These are phyloP conservation scores for Solanum etuberosum DNA, from an alignment of 257 asterid species.

Conservation along the genomic window DNA sequence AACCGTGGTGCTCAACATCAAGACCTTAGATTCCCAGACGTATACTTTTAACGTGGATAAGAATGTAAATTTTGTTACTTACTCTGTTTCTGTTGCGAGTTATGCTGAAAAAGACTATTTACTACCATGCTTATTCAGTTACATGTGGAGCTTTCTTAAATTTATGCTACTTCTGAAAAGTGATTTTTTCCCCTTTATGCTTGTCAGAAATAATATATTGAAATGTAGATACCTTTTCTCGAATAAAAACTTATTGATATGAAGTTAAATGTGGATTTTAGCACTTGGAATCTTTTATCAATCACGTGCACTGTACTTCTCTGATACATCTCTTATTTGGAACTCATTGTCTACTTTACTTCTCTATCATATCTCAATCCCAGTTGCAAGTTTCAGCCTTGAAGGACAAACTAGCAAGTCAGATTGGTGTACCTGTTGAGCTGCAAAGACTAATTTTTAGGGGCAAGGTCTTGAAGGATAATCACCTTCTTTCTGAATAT, in stretches of 20 bases:
- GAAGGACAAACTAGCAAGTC: constrained; percentile 67
- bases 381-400: constrained; percentile 63
- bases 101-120: background rate
- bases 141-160: background rate
- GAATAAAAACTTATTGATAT: background rate
- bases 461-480: constrained; percentile 82
- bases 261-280: background rate
- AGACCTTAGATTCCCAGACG: constrained; percentile 72
- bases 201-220: background rate
- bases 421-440: constrained; percentile 67
- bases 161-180: background rate
- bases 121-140: background rate
- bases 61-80: constrained; percentile 32
- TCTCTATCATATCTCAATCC: background rate
- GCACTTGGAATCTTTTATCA: background rate
- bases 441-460: constrained; percentile 80
- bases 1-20: constrained; percentile 61
- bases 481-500: constrained; percentile 60
- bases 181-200: background rate
- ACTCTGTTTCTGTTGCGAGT: background rate
- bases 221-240: background rate
- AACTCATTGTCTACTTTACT: background rate
- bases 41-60: constrained; percentile 53
- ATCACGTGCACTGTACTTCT: background rate
- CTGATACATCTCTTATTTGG: background rate